Conservation (phyloP, 805 yeast species). For the Yamadazyma paraphyllophila region DNA sequence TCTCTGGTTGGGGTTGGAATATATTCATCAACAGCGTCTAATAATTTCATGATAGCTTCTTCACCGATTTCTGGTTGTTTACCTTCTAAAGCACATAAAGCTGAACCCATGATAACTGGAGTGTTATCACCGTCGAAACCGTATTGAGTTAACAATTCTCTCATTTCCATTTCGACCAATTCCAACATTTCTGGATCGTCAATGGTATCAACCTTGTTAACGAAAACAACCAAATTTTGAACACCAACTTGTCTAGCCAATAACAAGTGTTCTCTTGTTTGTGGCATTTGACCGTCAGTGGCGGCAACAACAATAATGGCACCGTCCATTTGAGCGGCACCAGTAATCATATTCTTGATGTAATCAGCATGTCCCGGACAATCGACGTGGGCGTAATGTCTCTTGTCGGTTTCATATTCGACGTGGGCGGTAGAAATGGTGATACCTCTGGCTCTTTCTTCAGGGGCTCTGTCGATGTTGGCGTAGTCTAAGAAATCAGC, state of each 20-base stretch:
- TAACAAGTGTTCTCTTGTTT: constrained; percentile 97
- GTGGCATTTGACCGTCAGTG: constrained; percentile 99
- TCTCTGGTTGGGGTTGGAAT: constrained; percentile 98
- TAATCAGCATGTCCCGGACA: constrained; percentile 88
- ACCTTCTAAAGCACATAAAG: constrained; percentile 91
- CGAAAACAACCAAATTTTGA: constrained; percentile 94
- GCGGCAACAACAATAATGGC: constrained; percentile 98
- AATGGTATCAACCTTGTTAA: constrained; percentile 95
- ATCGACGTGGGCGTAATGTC: constrained; percentile 95
- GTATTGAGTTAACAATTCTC: constrained; percentile 85
- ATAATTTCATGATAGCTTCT: constrained; percentile 75
- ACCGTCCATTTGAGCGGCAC: constrained; percentile 99
- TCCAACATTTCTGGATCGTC: constrained; percentile 99
- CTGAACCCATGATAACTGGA: constrained; percentile 98
- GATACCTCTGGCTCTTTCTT: constrained; percentile 99
- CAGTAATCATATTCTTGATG: constrained; percentile 98
- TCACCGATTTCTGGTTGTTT: constrained; percentile 88
- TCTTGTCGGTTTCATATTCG: constrained; percentile 90
- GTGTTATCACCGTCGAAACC: constrained; percentile 98
- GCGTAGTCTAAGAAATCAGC: constrained; percentile 92
- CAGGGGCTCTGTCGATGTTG: constrained; percentile 95
- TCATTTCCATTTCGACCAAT: constrained; percentile 99
- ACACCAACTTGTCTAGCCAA: constrained; percentile 99
- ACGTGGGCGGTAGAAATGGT: constrained; percentile 98
- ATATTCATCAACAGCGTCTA: constrained; percentile 89